Conservation (phyloP, 805 yeast genomes). For the Naumovozyma baii region DNA sequence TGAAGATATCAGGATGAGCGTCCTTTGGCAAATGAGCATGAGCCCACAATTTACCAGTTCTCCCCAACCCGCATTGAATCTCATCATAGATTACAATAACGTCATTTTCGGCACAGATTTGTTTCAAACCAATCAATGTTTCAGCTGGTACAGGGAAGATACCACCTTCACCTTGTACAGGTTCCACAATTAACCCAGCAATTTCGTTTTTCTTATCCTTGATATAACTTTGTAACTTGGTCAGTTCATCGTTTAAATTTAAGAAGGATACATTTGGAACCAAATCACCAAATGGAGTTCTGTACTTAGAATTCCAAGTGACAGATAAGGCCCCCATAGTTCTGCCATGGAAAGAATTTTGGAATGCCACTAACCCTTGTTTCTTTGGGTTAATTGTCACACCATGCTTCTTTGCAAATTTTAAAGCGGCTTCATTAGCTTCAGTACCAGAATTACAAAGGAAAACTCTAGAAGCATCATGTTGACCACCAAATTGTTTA, state of each 20-base stretch:
- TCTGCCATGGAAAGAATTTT: conserved; percentile 89
- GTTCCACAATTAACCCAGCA: conserved; percentile 91
- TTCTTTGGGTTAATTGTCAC: conserved; percentile 44
- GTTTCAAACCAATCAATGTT: conserved; percentile 56
- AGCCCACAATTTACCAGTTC: conserved; percentile 91
- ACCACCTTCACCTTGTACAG: conserved; percentile 98
- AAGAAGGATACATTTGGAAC: conserved; percentile 68
- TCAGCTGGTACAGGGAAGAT: conserved; percentile 56
- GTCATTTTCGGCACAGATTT: conserved; percentile 56
- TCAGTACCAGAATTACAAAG: conserved; percentile 68
- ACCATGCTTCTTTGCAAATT: conserved; percentile 76
- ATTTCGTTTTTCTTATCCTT: conserved; percentile 31
- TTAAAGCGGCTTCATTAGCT: conserved; percentile 72
- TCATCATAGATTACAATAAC: conserved; percentile 85
- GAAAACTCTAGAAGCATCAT: conserved; percentile 64
- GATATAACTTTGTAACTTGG: conserved; percentile 17
- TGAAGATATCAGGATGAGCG: conserved; percentile 89
- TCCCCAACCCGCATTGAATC: conserved; percentile 92
- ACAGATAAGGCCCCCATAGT: conserved; percentile 88
- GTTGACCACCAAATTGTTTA: conserved; percentile 65
- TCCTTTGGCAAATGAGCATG: conserved; percentile 63
- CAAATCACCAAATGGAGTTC: conserved; percentile 81
- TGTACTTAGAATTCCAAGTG: conserved; percentile 89
- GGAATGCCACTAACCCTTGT: conserved; percentile 75
- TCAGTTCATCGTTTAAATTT: conserved; percentile 30